Conservation (phyloP, 177 flowering plant species). For the Vitis hybrid region DNA sequence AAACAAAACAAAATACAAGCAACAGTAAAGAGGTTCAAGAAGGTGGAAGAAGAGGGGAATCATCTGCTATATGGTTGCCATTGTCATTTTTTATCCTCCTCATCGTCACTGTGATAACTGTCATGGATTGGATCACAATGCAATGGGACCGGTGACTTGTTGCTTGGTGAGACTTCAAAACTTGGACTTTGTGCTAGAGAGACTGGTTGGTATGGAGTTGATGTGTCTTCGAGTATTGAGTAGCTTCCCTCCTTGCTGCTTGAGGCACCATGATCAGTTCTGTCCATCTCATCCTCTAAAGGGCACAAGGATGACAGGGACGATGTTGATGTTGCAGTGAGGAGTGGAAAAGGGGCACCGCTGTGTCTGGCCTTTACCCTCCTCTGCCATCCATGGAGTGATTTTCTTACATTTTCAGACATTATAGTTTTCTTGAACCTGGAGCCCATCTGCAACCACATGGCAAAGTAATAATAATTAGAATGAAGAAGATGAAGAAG, state of each 20-base stretch:
- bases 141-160: slow-evolving; percentile 5
- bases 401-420: slow-evolving; percentile 56
- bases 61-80: background rate
- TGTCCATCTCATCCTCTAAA: slow-evolving; percentile 16
- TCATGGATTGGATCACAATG: slow-evolving; percentile 15
- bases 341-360: slow-evolving; percentile 13
- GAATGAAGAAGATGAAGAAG: background rate
- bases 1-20: too few species aligned
- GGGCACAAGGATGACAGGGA: slow-evolving; percentile 34
- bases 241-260: slow-evolving; percentile 9
- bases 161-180: slow-evolving; percentile 5
- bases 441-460: slow-evolving; percentile 71
- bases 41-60: background rate
- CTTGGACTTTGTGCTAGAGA: background rate
- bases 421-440: slow-evolving; percentile 66
- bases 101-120: background rate
- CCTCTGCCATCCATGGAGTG: slow-evolving; percentile 63
- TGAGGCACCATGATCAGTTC: background rate
- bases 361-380: slow-evolving; percentile 44
- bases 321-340: slow-evolving; percentile 26
- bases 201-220: slow-evolving; percentile 3
- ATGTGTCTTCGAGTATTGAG: background rate
- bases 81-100: background rate
- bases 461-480: background rate
- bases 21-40: background rate